Conservation (phyloP, 257 asterid species). For the Penstemon davidsonii region DNA sequence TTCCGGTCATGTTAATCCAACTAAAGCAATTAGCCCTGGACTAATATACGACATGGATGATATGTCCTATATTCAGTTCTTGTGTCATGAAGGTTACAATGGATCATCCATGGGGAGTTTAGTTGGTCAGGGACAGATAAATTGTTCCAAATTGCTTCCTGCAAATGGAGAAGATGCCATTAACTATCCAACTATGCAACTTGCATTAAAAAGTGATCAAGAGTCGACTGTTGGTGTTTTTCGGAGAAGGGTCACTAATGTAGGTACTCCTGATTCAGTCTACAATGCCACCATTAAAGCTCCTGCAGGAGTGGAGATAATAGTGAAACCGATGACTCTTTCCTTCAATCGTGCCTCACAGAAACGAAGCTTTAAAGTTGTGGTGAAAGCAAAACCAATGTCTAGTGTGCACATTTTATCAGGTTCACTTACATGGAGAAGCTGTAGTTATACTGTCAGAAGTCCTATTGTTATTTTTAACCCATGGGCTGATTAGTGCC, state of each 20-base stretch:
- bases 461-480: conserved; percentile 66
- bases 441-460: conserved; percentile 49
- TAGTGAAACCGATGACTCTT: conserved; percentile 58
- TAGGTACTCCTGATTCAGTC: conserved; percentile 50
- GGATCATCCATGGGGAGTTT: conserved; percentile 55
- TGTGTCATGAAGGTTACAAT: conserved; percentile 73
- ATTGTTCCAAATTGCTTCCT: conserved; percentile 73
- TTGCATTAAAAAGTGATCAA: conserved; percentile 46
- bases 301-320: conserved; percentile 65
- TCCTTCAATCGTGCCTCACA: conserved; percentile 46
- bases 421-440: conserved; percentile 74
- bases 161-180: conserved; percentile 65
- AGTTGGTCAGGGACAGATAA: conserved; percentile 39
- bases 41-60: conserved; percentile 76
- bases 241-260: conserved; percentile 69
- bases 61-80: conserved; percentile 68
- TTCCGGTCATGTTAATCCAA: conserved; percentile 76
- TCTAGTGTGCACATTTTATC: conserved; percentile 40
- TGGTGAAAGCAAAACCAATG: conserved; percentile 68
- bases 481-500: conserved; percentile 38
- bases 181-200: conserved; percentile 93
- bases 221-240: conserved; percentile 61
- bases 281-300: conserved; percentile 72
- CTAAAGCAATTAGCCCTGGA: conserved; percentile 74
- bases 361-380: conserved; percentile 66